Evolutionary conservation across 2,329 filamentous ascomycete species (phyloP).

Genomic region (Colletotrichum tropicale): DNA sequence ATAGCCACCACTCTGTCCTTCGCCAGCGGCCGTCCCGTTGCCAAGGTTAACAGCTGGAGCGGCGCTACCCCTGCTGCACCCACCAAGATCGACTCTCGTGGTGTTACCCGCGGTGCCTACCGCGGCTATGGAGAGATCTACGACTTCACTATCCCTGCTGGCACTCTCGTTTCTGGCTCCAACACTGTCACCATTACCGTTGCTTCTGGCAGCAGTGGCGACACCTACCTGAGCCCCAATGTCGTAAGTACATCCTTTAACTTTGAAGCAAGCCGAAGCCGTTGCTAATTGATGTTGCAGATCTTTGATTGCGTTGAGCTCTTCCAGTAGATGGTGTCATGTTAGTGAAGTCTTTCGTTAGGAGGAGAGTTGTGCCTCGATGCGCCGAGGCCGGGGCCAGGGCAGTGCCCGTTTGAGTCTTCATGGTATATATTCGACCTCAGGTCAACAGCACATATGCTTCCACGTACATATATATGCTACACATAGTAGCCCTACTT

Average conservation of each 20-base stretch:
- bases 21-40: slow-evolving; percentile 61
- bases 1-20: slow-evolving; percentile 70
- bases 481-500: neutral
- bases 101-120: slow-evolving; percentile 70
- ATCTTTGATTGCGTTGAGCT: slow-evolving; percentile 22
- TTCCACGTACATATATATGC: slow-evolving; percentile 5
- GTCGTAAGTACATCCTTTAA: slow-evolving; percentile 33
- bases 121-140: slow-evolving; percentile 69
- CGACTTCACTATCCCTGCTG: slow-evolving; percentile 62
- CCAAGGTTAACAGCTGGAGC: slow-evolving; percentile 60
- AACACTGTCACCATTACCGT: slow-evolving; percentile 69
- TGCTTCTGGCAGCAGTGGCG: slow-evolving; percentile 62
- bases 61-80: slow-evolving; percentile 56
- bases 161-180: slow-evolving; percentile 60
- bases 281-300: neutral
- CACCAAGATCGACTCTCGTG: slow-evolving; percentile 67
- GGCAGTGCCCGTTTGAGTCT: neutral
- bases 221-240: slow-evolving; percentile 62
- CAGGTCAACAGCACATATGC: neutral
- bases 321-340: neutral
- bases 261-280: neutral
- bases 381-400: neutral
- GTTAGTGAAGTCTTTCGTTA: neutral
- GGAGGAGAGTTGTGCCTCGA: neutral
- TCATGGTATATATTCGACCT: slow-evolving; percentile 8